Conservation (phyloP, 805 yeast species). For the Crinitomyces ghanaensis region DNA sequence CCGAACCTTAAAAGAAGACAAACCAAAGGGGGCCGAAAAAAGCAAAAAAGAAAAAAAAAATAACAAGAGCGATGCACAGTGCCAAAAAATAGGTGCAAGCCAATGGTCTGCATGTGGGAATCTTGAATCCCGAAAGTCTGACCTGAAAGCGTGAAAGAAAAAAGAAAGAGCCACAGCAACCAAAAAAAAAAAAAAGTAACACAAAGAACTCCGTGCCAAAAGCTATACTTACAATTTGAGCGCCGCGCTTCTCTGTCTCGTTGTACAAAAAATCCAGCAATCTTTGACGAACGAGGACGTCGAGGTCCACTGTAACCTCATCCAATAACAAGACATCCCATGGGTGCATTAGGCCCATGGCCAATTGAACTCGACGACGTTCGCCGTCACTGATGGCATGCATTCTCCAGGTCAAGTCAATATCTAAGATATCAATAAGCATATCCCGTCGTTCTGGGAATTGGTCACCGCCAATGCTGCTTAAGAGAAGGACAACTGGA, state of each 20-base stretch:
- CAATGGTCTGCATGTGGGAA: too few species aligned
- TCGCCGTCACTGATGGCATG: constrained; percentile 89
- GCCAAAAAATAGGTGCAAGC: too few species aligned
- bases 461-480: constrained; percentile 72
- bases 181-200: too few species aligned
- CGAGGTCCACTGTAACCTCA: constrained; percentile 94
- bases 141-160: too few species aligned
- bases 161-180: too few species aligned
- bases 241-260: constrained; percentile 61
- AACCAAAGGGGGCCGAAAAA: too few species aligned
- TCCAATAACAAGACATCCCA: constrained; percentile 84
- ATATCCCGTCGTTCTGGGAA: constrained; percentile 66
- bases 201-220: too few species aligned
- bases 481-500: constrained; percentile 66
- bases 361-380: constrained; percentile 83
- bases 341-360: constrained; percentile 86
- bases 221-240: constrained; percentile 52
- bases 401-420: constrained; percentile 88
- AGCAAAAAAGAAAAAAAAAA: too few species aligned
- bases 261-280: constrained; percentile 54
- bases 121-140: too few species aligned
- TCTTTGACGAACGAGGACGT: constrained; percentile 76
- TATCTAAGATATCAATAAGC: constrained; percentile 67
- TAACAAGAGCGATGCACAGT: too few species aligned
- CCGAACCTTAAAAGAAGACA: constrained; percentile 1